Conservation (phyloP, 805 yeast species). For the Candida saitoana region DNA sequence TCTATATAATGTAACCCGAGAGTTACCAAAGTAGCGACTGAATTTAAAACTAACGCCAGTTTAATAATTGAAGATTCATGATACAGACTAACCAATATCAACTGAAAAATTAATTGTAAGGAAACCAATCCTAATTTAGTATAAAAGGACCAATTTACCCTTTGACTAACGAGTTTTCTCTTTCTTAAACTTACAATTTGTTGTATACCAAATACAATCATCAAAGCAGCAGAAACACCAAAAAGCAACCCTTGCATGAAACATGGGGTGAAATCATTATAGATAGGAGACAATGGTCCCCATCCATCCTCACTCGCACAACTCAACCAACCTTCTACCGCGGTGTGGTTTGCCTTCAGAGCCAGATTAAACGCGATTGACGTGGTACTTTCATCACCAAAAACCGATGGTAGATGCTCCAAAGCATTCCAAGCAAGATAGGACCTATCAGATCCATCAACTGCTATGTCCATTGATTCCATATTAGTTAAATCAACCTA, state of each 20-base stretch:
- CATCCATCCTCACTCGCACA: slow-evolving; percentile 38
- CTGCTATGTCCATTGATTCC: slow-evolving; percentile 9
- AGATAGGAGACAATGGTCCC: slow-evolving; percentile 32
- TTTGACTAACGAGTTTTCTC: slow-evolving; percentile 23
- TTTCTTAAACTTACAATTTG: slow-evolving; percentile 31
- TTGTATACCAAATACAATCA: slow-evolving; percentile 41
- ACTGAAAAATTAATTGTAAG: slow-evolving; percentile 37
- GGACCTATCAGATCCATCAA: slow-evolving; percentile 5
- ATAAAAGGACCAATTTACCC: slow-evolving; percentile 36
- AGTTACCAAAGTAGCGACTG: slow-evolving; percentile 48
- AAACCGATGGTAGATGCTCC: slow-evolving; percentile 14
- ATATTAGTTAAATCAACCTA: slow-evolving; percentile 2
- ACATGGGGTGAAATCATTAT: slow-evolving; percentile 59
- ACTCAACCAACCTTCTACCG: slow-evolving; percentile 9
- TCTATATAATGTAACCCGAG: slow-evolving; percentile 65
- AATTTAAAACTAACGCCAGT: slow-evolving; percentile 23
- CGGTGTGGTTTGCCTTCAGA: neutral
- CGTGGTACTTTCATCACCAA: slow-evolving; percentile 1
- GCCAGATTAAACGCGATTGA: neutral
- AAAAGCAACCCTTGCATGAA: slow-evolving; percentile 52
- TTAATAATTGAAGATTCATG: slow-evolving; percentile 20
- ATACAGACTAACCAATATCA: slow-evolving; percentile 13
- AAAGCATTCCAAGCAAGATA: slow-evolving; percentile 12
- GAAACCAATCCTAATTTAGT: slow-evolving; percentile 38
- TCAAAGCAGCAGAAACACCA: slow-evolving; percentile 36